Evolutionary conservation across 768 basidiomycete genomes (phyloP), one percentile per base, ranked within the genome.

Genomic region (Harrya chromipes): DNA sequence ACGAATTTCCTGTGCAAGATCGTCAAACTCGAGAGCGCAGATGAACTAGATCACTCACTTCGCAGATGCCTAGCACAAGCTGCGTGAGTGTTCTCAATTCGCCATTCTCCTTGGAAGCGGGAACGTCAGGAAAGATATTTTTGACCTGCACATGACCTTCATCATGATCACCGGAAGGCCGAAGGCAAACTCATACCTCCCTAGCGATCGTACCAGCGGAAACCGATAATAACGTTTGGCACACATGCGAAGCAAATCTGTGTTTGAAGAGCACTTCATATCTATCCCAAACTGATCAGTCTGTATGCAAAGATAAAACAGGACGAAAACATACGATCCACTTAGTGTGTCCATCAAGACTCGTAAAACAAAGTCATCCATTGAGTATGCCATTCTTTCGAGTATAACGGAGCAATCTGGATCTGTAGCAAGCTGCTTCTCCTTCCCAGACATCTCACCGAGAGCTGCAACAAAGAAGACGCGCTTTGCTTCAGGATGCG

Each of bases 301-400:
- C 31, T 6, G 54, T 50, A 33, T 31, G 43, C 26, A 47, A 46
- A 49, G 40, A 46, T 41, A 46, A 27, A 50, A 48, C 3, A 16
- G 11, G 27, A 48, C 12, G 20, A 34, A 43, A 44, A 82, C 90
- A 80, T 71, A 97, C 88, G 89, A 90, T 66, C 92, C 94, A 44
- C 80, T 78, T 59, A 99, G 70, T 52, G 84, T 83, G 68, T 97
- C 94, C 49, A 91, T 71, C 53, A 98, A 88, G 6, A 95, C 93
- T 47, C 95, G 78, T 43, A 91, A 77, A n/a, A 89, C 87, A 69
- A 94, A 94, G 68, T 97, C 94, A 63, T 97, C 93, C 89, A 98
- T 93, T 2, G 93, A 94, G 62, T 94, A 80, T 10, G 83, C 64
- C 79, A 98, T 85, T 56, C 94, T 77, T 67, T 99, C 97, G 46